Percentiles rank a stretch among this genome's conserved stretches.
These are phyloP conservation scores for Bacterosira constricta DNA, from an alignment of 108 stramenopile species.

Conservation along the genomic window DNA sequence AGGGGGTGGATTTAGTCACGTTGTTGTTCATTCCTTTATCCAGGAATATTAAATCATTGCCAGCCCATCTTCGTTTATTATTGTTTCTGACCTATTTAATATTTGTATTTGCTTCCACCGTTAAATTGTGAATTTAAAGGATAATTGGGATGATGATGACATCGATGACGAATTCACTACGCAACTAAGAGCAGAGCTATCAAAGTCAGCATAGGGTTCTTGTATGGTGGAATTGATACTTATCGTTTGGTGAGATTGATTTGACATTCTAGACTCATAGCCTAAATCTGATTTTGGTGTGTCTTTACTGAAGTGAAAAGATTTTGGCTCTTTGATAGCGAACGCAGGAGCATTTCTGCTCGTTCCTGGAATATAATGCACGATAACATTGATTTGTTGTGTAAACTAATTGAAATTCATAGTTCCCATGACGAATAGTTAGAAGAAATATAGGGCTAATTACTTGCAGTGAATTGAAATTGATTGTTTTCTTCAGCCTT, in stretches of 20 bases:
- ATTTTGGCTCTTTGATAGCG: not conserved
- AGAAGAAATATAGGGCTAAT: no score
- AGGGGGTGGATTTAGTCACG: no score
- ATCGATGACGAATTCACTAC: conserved; percentile 96
- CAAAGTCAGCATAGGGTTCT: conserved; percentile 45
- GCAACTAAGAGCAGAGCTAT: conserved; percentile 82
- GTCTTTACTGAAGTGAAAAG: no score
- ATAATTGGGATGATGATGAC: conserved; percentile 95
- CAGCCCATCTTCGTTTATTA: not conserved
- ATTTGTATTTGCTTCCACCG: not conserved
- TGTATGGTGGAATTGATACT: no score
- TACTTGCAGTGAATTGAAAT: no score
- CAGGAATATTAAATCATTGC: not conserved
- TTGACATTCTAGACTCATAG: no score
- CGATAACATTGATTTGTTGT: no score
- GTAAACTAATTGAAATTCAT: no score
- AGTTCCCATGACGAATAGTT: no score
- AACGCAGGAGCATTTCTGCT: not conserved
- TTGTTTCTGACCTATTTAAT: not conserved
- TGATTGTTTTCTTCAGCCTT: no score
- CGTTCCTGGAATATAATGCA: not conserved
- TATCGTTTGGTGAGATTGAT: no score
- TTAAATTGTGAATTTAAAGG: conserved; percentile 29
- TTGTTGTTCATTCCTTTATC: not conserved
- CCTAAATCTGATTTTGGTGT: no score